These are phyloP conservation scores for Suhomyces atakaporum DNA, from an alignment of 1,139 yeast genomes.

Conservation along the genomic window DNA sequence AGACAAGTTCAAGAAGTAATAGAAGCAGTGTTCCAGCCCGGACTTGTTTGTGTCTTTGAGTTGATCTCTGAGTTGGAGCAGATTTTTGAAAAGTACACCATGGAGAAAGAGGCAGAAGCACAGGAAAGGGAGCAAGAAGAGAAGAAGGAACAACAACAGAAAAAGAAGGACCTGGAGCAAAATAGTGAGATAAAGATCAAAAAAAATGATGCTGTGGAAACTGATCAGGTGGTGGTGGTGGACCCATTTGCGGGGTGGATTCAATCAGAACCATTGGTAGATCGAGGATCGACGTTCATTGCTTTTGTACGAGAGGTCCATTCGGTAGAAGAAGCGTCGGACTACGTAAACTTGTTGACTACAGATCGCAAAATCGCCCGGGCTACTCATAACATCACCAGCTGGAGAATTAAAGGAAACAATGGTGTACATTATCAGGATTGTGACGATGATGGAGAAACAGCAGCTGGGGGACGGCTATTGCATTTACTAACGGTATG, in stretches of 20 bases:
- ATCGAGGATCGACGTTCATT: slow-evolving; percentile 83
- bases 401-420: slow-evolving; percentile 70
- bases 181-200: slow-evolving; percentile 13
- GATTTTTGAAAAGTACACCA: slow-evolving; percentile 42
- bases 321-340: slow-evolving; percentile 65
- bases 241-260: slow-evolving; percentile 71
- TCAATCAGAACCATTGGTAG: slow-evolving; percentile 72
- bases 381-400: slow-evolving; percentile 81
- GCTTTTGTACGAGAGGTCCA: slow-evolving; percentile 68
- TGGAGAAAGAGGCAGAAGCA: too few relatives aligned
- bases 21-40: slow-evolving; percentile 50
- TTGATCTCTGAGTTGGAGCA: slow-evolving; percentile 66
- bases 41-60: slow-evolving; percentile 79
- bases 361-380: slow-evolving; percentile 66
- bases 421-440: slow-evolving; percentile 68
- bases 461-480: slow-evolving; percentile 92
- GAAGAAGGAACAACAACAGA: too few relatives aligned
- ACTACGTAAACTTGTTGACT: slow-evolving; percentile 51
- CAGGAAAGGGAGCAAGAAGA: too few relatives aligned
- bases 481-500: slow-evolving; percentile 71
- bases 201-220: slow-evolving; percentile 1
- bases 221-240: not conserved
- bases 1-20: slow-evolving; percentile 50
- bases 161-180: too few relatives aligned
- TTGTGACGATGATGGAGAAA: slow-evolving; percentile 96